Base-by-base conservation (phyloP, 2,329 filamentous ascomycete species). In the Phyllosticta ampelicida region DNA sequence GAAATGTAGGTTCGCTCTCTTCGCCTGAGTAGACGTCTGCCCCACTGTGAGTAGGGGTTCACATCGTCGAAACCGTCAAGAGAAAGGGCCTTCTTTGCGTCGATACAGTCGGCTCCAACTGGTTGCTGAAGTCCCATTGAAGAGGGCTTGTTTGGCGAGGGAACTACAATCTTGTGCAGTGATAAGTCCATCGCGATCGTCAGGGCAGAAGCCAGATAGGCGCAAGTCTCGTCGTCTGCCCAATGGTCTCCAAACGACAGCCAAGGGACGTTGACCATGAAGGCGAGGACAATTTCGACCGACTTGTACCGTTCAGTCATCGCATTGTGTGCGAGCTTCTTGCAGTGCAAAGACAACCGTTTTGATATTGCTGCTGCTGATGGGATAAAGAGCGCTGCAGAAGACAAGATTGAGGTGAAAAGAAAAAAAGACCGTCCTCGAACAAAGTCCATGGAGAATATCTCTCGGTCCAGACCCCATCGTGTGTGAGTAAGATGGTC, bases 191-290 rank as follows among this genome's bases (percentile, higher is more conserved):
- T 74, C 0, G 86, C 85, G 61, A 89, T 82, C 0, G 83, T 85
- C 9, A 86, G 74, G 1, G 86, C 86, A 73, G 86, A 84, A 1
- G 85, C 81, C 56, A 89, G 81, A 63, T 87, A 89, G 49, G 82
- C 80, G 60, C 85, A 87, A 0, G 86, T 87, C 64, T 88, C 86
- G 61, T 89, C 86, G 62, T 89, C 86, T 9, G 84, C 84, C 68
- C 82, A 85, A 64, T 86, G 83, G 60, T 80, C 61, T 1, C 84
- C 83, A 1, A 84, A 83, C 28, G 82, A 81, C 79, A 89, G 87
- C 86, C 86, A 89, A 0, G 86, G 86, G 6, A 89, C 80, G 61
- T 88, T 88, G 29, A 87, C 79, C 82, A 89, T 86, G 65, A 89
- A 89, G 0, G 84, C 86, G 1, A 89, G 73, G 0, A 89, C 83